These are phyloP conservation scores for Diplotaxis tenuifolia DNA, from an alignment of 345 rosid species.

Conservation along the genomic window DNA sequence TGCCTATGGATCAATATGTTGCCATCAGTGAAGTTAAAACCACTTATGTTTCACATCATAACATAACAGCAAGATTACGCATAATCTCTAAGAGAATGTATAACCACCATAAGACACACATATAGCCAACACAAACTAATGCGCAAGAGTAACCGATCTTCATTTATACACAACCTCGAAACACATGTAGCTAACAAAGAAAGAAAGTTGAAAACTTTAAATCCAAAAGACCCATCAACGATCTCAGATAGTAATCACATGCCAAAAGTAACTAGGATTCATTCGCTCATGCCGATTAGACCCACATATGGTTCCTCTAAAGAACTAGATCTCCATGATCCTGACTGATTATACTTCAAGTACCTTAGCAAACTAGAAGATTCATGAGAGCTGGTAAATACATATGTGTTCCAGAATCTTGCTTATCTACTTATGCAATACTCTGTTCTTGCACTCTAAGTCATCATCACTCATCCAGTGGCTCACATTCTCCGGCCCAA, in stretches of 20 bases:
- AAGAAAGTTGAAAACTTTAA: background rate
- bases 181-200: background rate
- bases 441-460: slow-evolving; percentile 30
- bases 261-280: background rate
- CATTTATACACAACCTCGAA: background rate
- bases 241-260: background rate
- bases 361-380: background rate
- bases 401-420: background rate
- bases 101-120: slow-evolving; percentile 15
- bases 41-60: slow-evolving; percentile 10
- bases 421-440: background rate
- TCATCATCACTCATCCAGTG: slow-evolving; percentile 60
- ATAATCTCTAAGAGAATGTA: background rate
- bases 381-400: too few species aligned
- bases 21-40: background rate
- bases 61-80: background rate
- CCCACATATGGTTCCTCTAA: background rate
- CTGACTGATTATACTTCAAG: slow-evolving; percentile 1
- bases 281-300: background rate
- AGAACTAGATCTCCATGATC: background rate
- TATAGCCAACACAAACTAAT: background rate
- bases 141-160: slow-evolving; percentile 5
- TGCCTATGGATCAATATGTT: background rate
- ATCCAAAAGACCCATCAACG: background rate
- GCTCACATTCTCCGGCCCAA: slow-evolving; percentile 49